Conservation (phyloP, 805 yeast species). For the Candida corydali region DNA sequence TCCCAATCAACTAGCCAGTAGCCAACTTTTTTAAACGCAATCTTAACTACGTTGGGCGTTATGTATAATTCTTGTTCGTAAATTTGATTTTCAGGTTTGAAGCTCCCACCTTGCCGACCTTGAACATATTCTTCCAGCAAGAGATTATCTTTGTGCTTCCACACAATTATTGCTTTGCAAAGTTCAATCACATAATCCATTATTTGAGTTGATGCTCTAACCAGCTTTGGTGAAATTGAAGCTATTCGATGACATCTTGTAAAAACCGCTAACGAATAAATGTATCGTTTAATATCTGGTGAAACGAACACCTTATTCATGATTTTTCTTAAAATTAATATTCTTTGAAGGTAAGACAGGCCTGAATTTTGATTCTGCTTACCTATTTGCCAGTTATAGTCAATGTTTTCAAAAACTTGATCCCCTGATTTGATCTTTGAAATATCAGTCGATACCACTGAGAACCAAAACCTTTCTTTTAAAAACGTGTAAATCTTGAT, state of each 20-base stretch:
- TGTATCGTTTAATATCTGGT: slow-evolving; percentile 33
- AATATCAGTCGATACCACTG: no score
- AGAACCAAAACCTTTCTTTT: slow-evolving; percentile 25
- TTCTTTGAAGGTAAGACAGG: no score
- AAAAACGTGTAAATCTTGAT: slow-evolving; percentile 15
- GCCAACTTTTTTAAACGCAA: slow-evolving; percentile 35
- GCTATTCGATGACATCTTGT: slow-evolving; percentile 36
- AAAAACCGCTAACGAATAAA: slow-evolving; percentile 33
- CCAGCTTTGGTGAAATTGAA: slow-evolving; percentile 33
- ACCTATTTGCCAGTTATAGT: no score
- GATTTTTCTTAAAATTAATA: slow-evolving; percentile 8
- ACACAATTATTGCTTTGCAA: slow-evolving; percentile 23
- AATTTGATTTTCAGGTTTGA: no score
- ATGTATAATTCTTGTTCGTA: slow-evolving; percentile 17
- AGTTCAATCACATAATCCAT: slow-evolving; percentile 26
- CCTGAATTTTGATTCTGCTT: no score
- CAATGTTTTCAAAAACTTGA: no score
- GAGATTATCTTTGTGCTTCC: slow-evolving; percentile 10
- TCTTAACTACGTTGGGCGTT: slow-evolving; percentile 35
- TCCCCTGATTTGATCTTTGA: no score
- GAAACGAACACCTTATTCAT: slow-evolving; percentile 20
- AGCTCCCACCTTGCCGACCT: no score
- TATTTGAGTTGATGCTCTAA: slow-evolving; percentile 30
- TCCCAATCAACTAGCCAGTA: slow-evolving; percentile 46
- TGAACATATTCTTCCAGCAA: background rate